These are phyloP conservation scores for Solanum sitiens DNA, from an alignment of 257 asterid genomes.

Conservation along the genomic window DNA sequence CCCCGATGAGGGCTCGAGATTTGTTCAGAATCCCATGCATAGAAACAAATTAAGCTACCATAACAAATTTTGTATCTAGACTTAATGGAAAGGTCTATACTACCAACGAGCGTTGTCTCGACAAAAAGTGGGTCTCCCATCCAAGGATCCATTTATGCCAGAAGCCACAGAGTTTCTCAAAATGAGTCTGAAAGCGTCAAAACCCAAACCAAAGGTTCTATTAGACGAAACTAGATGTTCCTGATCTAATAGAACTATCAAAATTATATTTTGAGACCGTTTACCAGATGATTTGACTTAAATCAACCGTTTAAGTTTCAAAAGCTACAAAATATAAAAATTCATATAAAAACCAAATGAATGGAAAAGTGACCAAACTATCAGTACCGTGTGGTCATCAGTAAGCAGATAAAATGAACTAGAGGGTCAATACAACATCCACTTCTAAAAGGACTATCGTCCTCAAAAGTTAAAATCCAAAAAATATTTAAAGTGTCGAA, in stretches of 20 bases:
- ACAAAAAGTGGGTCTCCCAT: neutral
- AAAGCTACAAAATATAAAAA: too few relatives aligned
- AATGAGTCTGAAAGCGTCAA: neutral
- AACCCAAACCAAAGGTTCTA: neutral
- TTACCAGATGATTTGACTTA: neutral
- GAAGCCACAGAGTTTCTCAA: neutral
- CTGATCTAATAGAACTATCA: neutral
- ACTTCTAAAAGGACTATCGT: neutral
- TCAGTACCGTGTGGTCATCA: neutral
- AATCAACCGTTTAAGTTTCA: neutral
- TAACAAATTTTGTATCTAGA: neutral
- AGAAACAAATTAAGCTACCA: neutral
- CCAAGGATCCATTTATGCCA: neutral
- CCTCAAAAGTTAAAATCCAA: neutral
- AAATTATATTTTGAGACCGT: neutral
- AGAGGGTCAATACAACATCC: neutral
- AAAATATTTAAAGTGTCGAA: neutral
- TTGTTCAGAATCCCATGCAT: neutral
- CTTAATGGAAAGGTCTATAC: neutral
- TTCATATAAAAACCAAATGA: too few relatives aligned
- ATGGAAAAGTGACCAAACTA: neutral
- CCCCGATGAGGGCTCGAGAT: neutral
- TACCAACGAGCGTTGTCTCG: fast-evolving
- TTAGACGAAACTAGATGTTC: neutral
- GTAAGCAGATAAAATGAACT: neutral